Evolutionary conservation across 768 basidiomycete genomes (phyloP).

Genomic region (Naganishia randhawae): DNA sequence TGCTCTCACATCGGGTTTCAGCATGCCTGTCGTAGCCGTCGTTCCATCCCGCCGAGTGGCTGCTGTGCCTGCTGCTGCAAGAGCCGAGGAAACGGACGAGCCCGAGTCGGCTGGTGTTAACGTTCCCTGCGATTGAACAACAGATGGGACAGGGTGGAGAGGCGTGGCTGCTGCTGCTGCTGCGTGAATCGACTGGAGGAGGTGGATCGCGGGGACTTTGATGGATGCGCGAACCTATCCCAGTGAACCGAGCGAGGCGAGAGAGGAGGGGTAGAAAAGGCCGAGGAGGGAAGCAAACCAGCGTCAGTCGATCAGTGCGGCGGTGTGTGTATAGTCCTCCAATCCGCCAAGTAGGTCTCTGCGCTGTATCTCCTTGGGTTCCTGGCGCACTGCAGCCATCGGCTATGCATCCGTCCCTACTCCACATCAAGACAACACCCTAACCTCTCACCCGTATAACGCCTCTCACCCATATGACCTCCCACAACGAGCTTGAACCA

Average conservation of each 20-base stretch:
- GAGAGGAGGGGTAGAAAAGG: not conserved
- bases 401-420: too few species aligned
- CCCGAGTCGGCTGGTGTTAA: not conserved
- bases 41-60: too few species aligned
- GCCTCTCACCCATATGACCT: too few species aligned
- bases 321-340: too few species aligned
- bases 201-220: conserved; percentile 86
- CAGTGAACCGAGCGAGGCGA: conserved; percentile 23
- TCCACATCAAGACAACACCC: too few species aligned
- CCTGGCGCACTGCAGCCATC: too few species aligned
- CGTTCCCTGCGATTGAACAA: not conserved
- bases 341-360: too few species aligned
- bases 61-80: not conserved
- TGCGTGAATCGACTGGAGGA: conserved; percentile 65
- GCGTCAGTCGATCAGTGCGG: too few species aligned
- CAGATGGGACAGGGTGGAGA: conserved; percentile 62
- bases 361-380: too few species aligned
- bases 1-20: conserved; percentile 1
- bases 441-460: too few species aligned
- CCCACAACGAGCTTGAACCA: too few species aligned
- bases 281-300: not conserved
- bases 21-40: too few species aligned
- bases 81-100: not conserved
- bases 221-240: conserved; percentile 75
- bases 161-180: conserved; percentile 61